Evolutionary conservation across 306 rosid genomes (phyloP).

Genomic region (Prunus campanulata): DNA sequence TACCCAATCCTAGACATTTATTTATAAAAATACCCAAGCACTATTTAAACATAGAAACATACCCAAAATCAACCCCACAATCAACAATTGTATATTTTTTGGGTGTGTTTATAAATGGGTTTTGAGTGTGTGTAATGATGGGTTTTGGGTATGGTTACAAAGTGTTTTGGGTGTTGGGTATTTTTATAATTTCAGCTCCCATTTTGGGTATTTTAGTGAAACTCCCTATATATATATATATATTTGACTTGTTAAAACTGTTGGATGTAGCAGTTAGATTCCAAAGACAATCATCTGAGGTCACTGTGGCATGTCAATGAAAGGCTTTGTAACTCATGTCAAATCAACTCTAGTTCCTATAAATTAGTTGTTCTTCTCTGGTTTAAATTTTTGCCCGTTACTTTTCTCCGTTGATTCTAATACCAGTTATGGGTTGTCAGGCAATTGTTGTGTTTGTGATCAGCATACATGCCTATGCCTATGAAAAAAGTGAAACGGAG

Average conservation of each 20-base stretch:
- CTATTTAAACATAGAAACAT: too few relatives aligned
- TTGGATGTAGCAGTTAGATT: neutral
- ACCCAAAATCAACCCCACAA: too few relatives aligned
- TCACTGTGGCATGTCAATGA: neutral
- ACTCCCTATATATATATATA: too few relatives aligned
- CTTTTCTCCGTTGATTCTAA: slow-evolving; percentile 26
- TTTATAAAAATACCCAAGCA: too few relatives aligned
- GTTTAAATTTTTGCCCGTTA: slow-evolving; percentile 10
- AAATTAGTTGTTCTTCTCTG: slow-evolving; percentile 9
- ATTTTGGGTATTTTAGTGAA: too few relatives aligned
- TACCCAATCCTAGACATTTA: too few relatives aligned
- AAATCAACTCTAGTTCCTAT: slow-evolving; percentile 10
- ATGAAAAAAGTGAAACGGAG: slow-evolving; percentile 90
- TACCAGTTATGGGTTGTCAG: slow-evolving; percentile 42
- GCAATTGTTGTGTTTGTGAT: slow-evolving; percentile 82
- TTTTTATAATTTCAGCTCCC: too few relatives aligned
- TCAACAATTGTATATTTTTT: too few relatives aligned
- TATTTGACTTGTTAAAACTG: neutral
- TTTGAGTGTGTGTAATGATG: too few relatives aligned
- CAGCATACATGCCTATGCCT: slow-evolving; percentile 86
- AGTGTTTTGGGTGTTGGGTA: too few relatives aligned
- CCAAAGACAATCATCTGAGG: neutral
- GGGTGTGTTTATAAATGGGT: too few relatives aligned
- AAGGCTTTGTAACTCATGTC: neutral
- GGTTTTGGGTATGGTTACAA: too few relatives aligned